phyloP scores from a whole-genome alignment of 257 asterid species.

The Henckelia pumila region DNA sequence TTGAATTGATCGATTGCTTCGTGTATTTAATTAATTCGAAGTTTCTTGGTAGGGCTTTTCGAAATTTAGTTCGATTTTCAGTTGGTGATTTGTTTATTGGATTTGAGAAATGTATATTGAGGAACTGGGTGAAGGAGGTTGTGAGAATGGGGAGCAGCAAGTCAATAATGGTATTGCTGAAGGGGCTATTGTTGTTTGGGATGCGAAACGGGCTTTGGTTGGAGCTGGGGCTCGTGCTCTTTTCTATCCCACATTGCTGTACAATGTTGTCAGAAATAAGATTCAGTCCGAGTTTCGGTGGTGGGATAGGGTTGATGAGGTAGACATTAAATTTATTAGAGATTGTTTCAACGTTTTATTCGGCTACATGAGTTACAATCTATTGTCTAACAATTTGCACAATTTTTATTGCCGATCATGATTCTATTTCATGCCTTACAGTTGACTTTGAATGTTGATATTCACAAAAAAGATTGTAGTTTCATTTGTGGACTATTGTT shows the following conservation, averaged over 20 bases:
- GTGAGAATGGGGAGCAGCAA: constrained; percentile 40
- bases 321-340: constrained; percentile 24
- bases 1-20: constrained; percentile 16
- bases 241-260: constrained; percentile 88
- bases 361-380: constrained; percentile 1
- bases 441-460: constrained; percentile 21
- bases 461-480: constrained; percentile 4
- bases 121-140: constrained; percentile 63
- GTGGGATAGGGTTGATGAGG: constrained; percentile 99
- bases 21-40: background rate
- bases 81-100: constrained; percentile 12
- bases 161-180: constrained; percentile 36
- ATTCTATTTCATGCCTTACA: constrained; percentile 5
- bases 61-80: constrained; percentile 18
- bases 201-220: constrained; percentile 72
- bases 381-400: constrained; percentile 3
- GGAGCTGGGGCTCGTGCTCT: constrained; percentile 97
- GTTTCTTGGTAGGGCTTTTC: background rate
- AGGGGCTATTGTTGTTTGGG: constrained; percentile 49
- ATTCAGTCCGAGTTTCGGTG: constrained; percentile 86
- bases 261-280: constrained; percentile 83
- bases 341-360: background rate
- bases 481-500: constrained; percentile 1
- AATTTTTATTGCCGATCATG: background rate
- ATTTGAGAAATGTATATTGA: constrained; percentile 61